Base-by-base conservation (phyloP, 177 flowering plant genomes). In the Vitis hybrid region DNA sequence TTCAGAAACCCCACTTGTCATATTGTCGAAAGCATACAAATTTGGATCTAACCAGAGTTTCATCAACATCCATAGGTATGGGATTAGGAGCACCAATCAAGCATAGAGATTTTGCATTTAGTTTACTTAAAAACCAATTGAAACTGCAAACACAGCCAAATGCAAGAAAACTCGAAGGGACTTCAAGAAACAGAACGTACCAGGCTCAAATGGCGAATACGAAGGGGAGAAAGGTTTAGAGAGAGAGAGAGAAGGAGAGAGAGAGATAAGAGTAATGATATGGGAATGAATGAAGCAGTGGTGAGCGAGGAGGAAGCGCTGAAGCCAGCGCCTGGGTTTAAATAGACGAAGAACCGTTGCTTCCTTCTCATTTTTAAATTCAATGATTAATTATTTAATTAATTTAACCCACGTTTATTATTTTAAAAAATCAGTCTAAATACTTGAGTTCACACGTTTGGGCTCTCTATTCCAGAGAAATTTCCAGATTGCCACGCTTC, bases 311-410 rank as follows among this genome's bases (percentile, higher is more conserved):
- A 12, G 50, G 40, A 11, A 12, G 46, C 6, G 13, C 70, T 61
- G 40, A 51, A 71, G 65, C 11, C 7, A 40, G 46, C 7, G 7
- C 46, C 46, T 6, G 74, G 72, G 76, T 64, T 80, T 80, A 71
- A 52, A 80, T 76, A 77, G 80, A 68, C 69, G 66, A 64, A 50
- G 66, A 64, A 50, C 65, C 68, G 73, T 58, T 65, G 70, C 55
- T 40, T 7, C 46, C 46, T 40, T 40, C 46, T 40, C 46, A 7
- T 40, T 40, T 40, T 40, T 40, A 2, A 14, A 54, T 27, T 27
- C 30, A 54, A 14, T 0, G 0, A 54, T 14, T 14, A 4, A 14
- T 54, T 54, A 14, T 14, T 54, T 12, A 54, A 54, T 54, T 14
- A 54, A 54, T 54, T 54, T 15, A 14, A 16, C 16, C 15, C 15